A percentile compares a stretch with the other conserved stretches of the same genome.
Evolutionary conservation across 1,284 basidiomycete genomes (phyloP).

Genomic region (Ustilago cynodontis): DNA sequence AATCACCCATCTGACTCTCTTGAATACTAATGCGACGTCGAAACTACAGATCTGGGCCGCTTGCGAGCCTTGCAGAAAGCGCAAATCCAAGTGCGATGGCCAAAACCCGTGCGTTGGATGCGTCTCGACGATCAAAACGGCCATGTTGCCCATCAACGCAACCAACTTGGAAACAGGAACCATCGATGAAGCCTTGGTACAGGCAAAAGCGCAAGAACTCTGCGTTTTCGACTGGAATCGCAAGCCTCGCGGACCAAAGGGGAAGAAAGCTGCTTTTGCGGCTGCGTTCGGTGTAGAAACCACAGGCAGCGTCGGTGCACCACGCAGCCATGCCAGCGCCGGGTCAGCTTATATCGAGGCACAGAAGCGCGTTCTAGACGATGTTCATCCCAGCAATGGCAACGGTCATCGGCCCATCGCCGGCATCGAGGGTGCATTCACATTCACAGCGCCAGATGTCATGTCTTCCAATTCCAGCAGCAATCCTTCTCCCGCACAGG

Average conservation of each 20-base stretch:
- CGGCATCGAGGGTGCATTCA: conserved; percentile 19
- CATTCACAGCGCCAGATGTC: conserved; percentile 16
- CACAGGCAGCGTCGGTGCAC: conserved; percentile 34
- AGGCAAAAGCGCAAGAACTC: conserved; percentile 44
- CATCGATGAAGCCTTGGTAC: conserved; percentile 34
- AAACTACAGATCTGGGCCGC: conserved; percentile 57
- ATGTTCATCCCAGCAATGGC: conserved; percentile 7
- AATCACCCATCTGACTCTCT: neutral
- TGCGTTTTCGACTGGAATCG: conserved; percentile 62
- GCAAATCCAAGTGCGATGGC: conserved; percentile 60
- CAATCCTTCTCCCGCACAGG: conserved; percentile 8
- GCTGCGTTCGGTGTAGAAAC: conserved; percentile 38
- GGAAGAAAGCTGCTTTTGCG: conserved; percentile 49
- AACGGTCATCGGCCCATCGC: neutral
- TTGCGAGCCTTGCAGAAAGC: conserved; percentile 57
- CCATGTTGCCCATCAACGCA: conserved; percentile 43
- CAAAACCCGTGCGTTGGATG: conserved; percentile 56
- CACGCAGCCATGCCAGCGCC: conserved; percentile 43
- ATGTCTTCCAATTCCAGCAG: conserved; percentile 3
- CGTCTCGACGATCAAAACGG: conserved; percentile 49
- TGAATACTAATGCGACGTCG: neutral
- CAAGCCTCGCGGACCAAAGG: conserved; percentile 60
- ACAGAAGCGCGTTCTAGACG: conserved; percentile 34
- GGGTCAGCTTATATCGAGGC: conserved; percentile 54
- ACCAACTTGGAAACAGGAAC: conserved; percentile 27